These are phyloP conservation scores for Entomortierella beljakovae DNA, from an alignment of 192 early-diverging fungal genomes.

Conservation along the genomic window DNA sequence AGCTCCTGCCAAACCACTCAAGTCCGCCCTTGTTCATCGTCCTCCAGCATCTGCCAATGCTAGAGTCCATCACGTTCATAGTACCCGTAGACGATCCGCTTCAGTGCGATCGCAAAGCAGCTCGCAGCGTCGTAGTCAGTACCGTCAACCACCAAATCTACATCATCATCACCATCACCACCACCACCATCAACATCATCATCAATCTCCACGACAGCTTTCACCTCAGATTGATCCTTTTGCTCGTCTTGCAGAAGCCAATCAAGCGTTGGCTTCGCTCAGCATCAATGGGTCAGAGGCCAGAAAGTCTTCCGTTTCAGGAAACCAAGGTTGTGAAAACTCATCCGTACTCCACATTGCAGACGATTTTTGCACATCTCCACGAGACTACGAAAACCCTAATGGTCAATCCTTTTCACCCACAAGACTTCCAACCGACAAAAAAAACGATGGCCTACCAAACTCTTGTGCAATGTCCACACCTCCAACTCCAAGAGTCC, in stretches of 20 bases:
- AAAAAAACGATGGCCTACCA: not conserved
- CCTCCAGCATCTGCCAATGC: not conserved
- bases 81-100: conserved; percentile 18
- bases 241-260: conserved; percentile 27
- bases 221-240: conserved; percentile 7
- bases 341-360: not conserved
- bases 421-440: not conserved
- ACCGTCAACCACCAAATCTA: too few relatives aligned
- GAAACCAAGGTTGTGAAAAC: not conserved
- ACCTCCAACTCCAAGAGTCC: conserved; percentile 17
- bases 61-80: conserved; percentile 26
- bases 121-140: not conserved
- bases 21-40: conserved; percentile 35
- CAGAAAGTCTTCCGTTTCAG: not conserved
- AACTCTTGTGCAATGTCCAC: not conserved
- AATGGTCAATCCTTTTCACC: not conserved
- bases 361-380: conserved; percentile 9
- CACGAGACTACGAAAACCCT: not conserved
- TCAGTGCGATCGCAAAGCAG: conserved; percentile 31
- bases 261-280: conserved; percentile 16
- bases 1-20: conserved; percentile 28
- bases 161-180: conserved; percentile 8
- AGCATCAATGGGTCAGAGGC: too few relatives aligned
- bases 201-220: too few relatives aligned
- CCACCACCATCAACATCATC: not conserved